Percentiles rank a stretch among this genome's conserved stretches.
These are phyloP conservation scores for Iris pallida DNA, from an alignment of 116 monocot species.

Conservation along the genomic window DNA sequence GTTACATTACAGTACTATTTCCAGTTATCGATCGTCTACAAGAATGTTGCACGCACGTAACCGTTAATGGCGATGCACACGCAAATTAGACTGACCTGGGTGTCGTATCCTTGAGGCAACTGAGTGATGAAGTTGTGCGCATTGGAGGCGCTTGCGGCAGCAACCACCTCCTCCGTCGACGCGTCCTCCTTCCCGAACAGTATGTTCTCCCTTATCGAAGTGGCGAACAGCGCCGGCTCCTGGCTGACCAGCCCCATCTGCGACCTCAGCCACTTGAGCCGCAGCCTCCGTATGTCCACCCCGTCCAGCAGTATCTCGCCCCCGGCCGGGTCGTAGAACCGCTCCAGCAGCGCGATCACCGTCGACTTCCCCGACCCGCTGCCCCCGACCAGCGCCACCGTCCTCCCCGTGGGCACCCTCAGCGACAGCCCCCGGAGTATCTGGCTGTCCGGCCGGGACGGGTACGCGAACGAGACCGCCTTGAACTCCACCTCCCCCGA, in stretches of 20 bases:
- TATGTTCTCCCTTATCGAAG: conserved; percentile 66
- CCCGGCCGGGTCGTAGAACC: conserved; percentile 59
- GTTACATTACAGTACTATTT: too few relatives aligned
- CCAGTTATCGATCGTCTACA: too few relatives aligned
- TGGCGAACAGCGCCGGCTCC: conserved; percentile 70
- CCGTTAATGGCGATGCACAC: not conserved
- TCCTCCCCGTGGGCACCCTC: conserved; percentile 49
- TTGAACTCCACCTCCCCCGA: conserved; percentile 55
- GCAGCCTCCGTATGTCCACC: conserved; percentile 42
- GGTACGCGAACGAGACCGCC: conserved; percentile 61
- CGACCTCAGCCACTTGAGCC: conserved; percentile 68
- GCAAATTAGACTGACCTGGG: conserved; percentile 30
- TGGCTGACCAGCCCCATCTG: conserved; percentile 86
- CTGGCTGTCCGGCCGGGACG: conserved; percentile 44
- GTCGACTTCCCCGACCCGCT: conserved; percentile 85
- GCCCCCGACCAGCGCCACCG: conserved; percentile 63
- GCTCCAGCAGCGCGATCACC: conserved; percentile 53
- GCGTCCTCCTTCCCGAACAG: conserved; percentile 71
- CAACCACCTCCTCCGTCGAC: conserved; percentile 51
- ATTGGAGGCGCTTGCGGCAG: conserved; percentile 56
- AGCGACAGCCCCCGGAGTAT: conserved; percentile 46
- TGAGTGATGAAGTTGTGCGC: conserved; percentile 69
- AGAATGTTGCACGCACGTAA: too few relatives aligned
- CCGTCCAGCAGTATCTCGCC: conserved; percentile 61
- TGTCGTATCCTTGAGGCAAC: conserved; percentile 59